phyloP scores from a whole-genome alignment of 768 basidiomycete species.

The Coprinopsis sp. region DNA sequence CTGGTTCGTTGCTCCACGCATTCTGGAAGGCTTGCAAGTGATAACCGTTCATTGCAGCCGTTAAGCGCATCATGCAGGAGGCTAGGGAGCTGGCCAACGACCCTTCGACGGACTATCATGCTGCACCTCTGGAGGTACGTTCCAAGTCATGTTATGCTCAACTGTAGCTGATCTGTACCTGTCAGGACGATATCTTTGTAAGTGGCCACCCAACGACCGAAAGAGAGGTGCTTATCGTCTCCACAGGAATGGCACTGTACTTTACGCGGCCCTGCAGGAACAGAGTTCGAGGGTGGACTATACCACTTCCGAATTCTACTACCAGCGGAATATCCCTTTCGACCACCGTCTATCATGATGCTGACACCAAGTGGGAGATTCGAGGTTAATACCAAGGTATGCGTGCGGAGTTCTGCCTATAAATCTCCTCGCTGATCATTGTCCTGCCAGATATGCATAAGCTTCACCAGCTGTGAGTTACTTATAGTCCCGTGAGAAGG shows the following conservation, averaged over 20 bases:
- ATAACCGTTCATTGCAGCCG: conserved; percentile 43
- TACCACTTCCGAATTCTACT: conserved; percentile 92
- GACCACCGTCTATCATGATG: conserved; percentile 93
- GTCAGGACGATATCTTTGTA: conserved; percentile 85
- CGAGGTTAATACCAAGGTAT: conserved; percentile 90
- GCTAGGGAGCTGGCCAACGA: conserved; percentile 84
- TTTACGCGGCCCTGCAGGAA: conserved; percentile 80
- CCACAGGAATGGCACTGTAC: conserved; percentile 91
- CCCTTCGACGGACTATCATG: conserved; percentile 81
- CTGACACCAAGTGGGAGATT: conserved; percentile 97
- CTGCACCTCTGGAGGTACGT: conserved; percentile 71
- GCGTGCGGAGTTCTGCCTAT: conserved; percentile 13
- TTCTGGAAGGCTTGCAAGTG: background rate
- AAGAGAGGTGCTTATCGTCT: conserved; percentile 16
- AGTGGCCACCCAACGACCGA: conserved; percentile 24
- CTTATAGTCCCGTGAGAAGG: background rate
- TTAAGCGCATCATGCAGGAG: conserved; percentile 97
- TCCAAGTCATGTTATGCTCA: conserved; percentile 1
- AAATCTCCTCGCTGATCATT: background rate
- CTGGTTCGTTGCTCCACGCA: conserved; percentile 45
- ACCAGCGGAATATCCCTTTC: conserved; percentile 94
- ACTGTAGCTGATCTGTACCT: conserved; percentile 10
- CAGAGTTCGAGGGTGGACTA: conserved; percentile 92
- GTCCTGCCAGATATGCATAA: conserved; percentile 73
- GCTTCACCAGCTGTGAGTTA: conserved; percentile 80